Conservation (phyloP, 73 alveolate genomes). For the Tetrahymena malaccensis region DNA sequence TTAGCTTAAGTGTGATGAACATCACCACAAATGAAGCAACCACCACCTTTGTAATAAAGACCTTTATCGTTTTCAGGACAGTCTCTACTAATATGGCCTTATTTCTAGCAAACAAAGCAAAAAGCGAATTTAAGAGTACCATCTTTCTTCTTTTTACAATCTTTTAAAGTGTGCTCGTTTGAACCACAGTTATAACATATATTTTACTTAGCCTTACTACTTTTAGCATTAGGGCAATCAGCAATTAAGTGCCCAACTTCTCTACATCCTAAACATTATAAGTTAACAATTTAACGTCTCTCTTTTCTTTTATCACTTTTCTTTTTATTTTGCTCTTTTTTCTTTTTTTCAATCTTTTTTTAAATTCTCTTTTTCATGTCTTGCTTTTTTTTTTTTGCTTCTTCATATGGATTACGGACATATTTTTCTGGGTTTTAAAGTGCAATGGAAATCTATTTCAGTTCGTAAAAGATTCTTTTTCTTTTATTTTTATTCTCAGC, state of each 20-base stretch:
- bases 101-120: slow-evolving; percentile 55
- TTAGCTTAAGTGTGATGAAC: slow-evolving; percentile 52
- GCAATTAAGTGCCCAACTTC: slow-evolving; percentile 54
- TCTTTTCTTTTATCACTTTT: slow-evolving; percentile 61
- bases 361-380: slow-evolving; percentile 27
- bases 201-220: slow-evolving; percentile 18
- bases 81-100: slow-evolving; percentile 66
- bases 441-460: background rate
- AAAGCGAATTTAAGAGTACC: slow-evolving; percentile 54
- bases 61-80: slow-evolving; percentile 66
- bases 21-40: slow-evolving; percentile 58
- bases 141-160: slow-evolving; percentile 54
- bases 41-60: slow-evolving; percentile 57
- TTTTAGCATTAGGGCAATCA: slow-evolving; percentile 44
- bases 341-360: slow-evolving; percentile 53
- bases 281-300: slow-evolving; percentile 48
- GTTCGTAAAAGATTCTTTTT: slow-evolving; percentile 19
- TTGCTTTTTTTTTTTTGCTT: background rate
- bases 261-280: slow-evolving; percentile 58
- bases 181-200: slow-evolving; percentile 67
- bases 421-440: background rate
- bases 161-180: slow-evolving; percentile 50
- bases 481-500: slow-evolving; percentile 17
- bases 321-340: slow-evolving; percentile 36
- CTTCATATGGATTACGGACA: slow-evolving; percentile 1